Evolutionary conservation across 768 basidiomycete species (phyloP).

Genomic region (Galerina sulciceps): DNA sequence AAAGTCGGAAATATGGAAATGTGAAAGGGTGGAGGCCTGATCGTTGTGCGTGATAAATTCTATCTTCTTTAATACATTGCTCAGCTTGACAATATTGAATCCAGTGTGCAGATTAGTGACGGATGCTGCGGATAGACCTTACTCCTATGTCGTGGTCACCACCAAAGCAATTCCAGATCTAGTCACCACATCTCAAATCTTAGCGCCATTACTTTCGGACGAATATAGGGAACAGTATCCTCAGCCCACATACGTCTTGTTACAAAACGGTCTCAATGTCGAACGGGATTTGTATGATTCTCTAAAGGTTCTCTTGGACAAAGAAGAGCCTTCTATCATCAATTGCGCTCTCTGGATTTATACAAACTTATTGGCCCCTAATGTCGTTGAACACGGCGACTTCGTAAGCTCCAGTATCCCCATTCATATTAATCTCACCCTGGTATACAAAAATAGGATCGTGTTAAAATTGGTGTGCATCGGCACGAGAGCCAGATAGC

Average conservation of each 20-base stretch:
- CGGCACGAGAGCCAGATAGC: constrained; percentile 45
- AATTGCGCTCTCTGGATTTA: constrained; percentile 59
- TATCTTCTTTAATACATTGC: background rate
- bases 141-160: constrained; percentile 67
- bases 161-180: constrained; percentile 80
- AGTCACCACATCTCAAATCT: constrained; percentile 54
- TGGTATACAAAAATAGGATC: constrained; percentile 42
- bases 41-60: constrained; percentile 47
- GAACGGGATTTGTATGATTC: constrained; percentile 69
- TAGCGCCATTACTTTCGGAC: constrained; percentile 55
- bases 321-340: constrained; percentile 54
- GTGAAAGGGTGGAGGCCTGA: constrained; percentile 68
- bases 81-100: background rate
- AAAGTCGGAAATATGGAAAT: constrained; percentile 63
- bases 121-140: constrained; percentile 63
- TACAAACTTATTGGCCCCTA: constrained; percentile 50
- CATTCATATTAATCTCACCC: background rate
- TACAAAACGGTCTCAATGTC: constrained; percentile 77
- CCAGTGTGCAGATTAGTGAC: constrained; percentile 61
- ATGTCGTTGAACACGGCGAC: constrained; percentile 54
- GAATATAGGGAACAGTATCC: constrained; percentile 47
- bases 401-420: constrained; percentile 43
- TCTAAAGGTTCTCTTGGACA: constrained; percentile 37
- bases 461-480: constrained; percentile 58
- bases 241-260: constrained; percentile 63